Evolutionary conservation across 768 basidiomycete species (phyloP), one percentile per base, ranked within the genome.

Genomic region (Mrakia blollopis): DNA sequence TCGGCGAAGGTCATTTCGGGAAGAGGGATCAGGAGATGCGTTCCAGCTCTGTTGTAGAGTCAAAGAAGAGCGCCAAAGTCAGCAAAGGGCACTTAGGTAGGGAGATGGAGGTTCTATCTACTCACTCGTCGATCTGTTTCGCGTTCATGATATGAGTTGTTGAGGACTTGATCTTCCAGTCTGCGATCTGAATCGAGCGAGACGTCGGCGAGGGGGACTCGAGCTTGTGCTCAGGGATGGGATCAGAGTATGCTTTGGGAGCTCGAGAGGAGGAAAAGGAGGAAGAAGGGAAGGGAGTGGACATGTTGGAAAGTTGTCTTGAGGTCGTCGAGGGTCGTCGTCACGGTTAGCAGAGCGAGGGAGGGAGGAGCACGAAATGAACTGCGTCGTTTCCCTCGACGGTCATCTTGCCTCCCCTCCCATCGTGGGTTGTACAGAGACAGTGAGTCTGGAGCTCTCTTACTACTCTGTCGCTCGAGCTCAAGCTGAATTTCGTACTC

Each of bases 1-100:
- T 88, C 89, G 8, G 94, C 94, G 81, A 98, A 98, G 0, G 92
- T 94, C 93, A 98, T 98, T 83, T 99, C 97, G 3, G 97, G 97
- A 1, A 96, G 84, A 0, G 96, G 92, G 35, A 98, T 86, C 3
- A 90, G 89, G 28, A 85, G 79, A 2, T 77, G 74, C n/a, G 80
- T 82, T 35, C 83, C 81, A 0, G 81, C 83, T 18, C 85, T 85
- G 79, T 41, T 41, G 39, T 16, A 21, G 47, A 14, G 35, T 30
- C 54, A 6, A 92, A 85, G 87, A 84, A 71, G 91, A 90, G 84
- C 72, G 91, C 90, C 65, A 93, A 84, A 0, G 86, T 86, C 81
- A 70, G 73, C 28, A 30, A 52, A 52, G 10, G 9, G 30, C 35
- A 5, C 47, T 14, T 41, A 32, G 16, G n/a, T 21, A 52, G 1